Conservation (phyloP, 352 stramenopile genomes). For the Pythium phragmitis region DNA sequence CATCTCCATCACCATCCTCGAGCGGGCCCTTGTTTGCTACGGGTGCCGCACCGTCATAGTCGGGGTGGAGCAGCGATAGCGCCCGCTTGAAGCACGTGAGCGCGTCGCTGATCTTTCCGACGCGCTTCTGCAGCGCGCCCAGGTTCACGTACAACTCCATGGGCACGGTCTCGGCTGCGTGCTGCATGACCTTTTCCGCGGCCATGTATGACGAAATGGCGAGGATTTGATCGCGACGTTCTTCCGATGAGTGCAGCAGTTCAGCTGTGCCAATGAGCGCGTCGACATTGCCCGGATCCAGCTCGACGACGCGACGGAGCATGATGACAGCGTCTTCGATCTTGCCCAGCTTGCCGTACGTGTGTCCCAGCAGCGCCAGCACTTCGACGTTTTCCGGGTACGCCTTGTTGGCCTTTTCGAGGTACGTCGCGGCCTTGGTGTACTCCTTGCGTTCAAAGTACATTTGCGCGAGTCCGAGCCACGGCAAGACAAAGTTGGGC, state of each 20-base stretch:
- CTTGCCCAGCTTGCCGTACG: slow-evolving; percentile 82
- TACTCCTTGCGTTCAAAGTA: slow-evolving; percentile 88
- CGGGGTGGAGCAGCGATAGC: slow-evolving; percentile 49
- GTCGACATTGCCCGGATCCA: slow-evolving; percentile 85
- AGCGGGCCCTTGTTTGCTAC: slow-evolving; percentile 36
- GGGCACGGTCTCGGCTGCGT: slow-evolving; percentile 72
- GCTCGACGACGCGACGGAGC: slow-evolving; percentile 79
- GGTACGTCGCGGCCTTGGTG: slow-evolving; percentile 76
- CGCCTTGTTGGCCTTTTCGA: slow-evolving; percentile 89
- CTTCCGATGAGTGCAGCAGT: slow-evolving; percentile 69
- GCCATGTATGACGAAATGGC: slow-evolving; percentile 90
- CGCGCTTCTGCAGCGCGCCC: slow-evolving; percentile 78
- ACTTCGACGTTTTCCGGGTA: slow-evolving; percentile 89
- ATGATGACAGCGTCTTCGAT: slow-evolving; percentile 78
- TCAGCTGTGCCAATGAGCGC: slow-evolving; percentile 81
- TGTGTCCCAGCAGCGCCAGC: slow-evolving; percentile 73
- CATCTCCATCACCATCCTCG: slow-evolving; percentile 25
- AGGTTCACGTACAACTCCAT: slow-evolving; percentile 87
- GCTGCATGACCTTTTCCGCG: slow-evolving; percentile 86
- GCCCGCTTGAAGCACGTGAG: slow-evolving; percentile 90
- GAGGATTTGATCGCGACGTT: slow-evolving; percentile 87
- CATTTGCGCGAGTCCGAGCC: slow-evolving; percentile 88
- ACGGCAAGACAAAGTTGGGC: slow-evolving; percentile 85
- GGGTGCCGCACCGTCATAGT: slow-evolving; percentile 31
- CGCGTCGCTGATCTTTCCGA: slow-evolving; percentile 88